Base-by-base conservation (phyloP, 2,329 filamentous ascomycete genomes). In the Onygena corvina region DNA sequence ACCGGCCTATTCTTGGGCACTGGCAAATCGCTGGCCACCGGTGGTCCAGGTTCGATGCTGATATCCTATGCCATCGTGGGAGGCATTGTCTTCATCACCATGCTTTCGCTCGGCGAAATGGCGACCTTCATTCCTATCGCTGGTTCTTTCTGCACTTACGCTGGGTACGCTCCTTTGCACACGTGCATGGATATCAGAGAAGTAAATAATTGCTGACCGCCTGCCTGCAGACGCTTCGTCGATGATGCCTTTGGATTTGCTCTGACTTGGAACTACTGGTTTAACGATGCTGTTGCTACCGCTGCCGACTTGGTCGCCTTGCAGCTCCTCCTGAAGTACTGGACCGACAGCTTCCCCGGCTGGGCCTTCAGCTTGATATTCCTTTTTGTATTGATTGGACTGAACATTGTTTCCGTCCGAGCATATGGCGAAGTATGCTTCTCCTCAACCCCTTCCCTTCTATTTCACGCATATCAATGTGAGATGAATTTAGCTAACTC, bases 361-460 rank as follows among this genome's bases (percentile, higher is more conserved):
- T 81, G 77, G 72, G 80, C 74, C 0, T 66, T 82, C 38, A 79
- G 76, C 56, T 58, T 82, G 47, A 79, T 82, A 27, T 79, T 82
- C 55, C 75, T 77, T 67, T 67, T 73, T 4, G 61, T 79, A 2
- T 61, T 81, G 30, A 72, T 81, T 6, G 64, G 59, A 0, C 60
- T 74, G 38, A 79, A 76, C 54, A 64, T 77, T 31, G 61, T 77
- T 23, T 72, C 73, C 1, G 76, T 79, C 6, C 65, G 62, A 38
- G 69, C 71, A 9, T 79, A 78, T 56, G 76, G 75, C 16, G 75
- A 79, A 64, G 68, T 72, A 60, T 27, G 57, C 25, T 46, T 36
- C 46, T 30, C 53, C 29, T 11, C 11, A 27, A 11, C 16, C 29
- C 14, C 1, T 31, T 8, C n/a, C 30, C 30, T n/a, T n/a, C n/a